Base-by-base conservation (phyloP, 306 rosid species). In the Pterocarpus macrocarpus region DNA sequence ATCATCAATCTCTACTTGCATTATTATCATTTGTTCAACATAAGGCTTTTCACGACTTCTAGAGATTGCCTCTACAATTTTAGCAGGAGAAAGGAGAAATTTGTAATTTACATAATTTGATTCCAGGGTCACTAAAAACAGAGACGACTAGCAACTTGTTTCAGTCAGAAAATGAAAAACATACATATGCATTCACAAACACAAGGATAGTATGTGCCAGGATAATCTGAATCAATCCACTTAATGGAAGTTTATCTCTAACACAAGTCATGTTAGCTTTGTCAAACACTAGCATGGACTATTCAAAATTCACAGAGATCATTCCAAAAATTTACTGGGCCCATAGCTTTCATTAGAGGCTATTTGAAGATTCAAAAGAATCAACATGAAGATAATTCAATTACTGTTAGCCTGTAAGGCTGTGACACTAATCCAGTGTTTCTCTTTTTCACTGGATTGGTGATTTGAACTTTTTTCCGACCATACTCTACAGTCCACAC, bases 241-340 rank as follows among this genome's bases (percentile, higher is more conserved):
- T 15, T 41, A 16, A 28, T 53, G 49, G 59, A 78, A 3, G n/a
- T 56, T 53, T 38, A 53, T 64, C 41, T 34, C 62, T 64, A 36
- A 64, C 63, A 49, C 7, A 39, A 76, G 53, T 49, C 64, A 77
- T 36, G n/a, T 50, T 11, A 17, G 74, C 58, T 14, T 10, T 8
- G 75, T 68, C 14, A 78, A 66, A 56, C 68, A 68, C 59, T 9
- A 56, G 69, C 49, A 65, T 5, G 12, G 1, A 49, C 3, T 17
- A 43, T 61, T 69, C 62, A 78, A 78, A 64, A n/a, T 30, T 39
- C 30, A 64, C 14, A 8, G 13, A 39, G 39, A 50, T 65, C n/a
- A 15, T 1, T 64, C 55, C 55, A 76, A n/a, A 71, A 35, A 53
- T 35, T 7, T 39, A 32, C 28, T 1, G 63, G 59, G 6, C 35